Evolutionary conservation across 805 yeast genomes (phyloP).

Genomic region (Myxozyma vanderwaltii): DNA sequence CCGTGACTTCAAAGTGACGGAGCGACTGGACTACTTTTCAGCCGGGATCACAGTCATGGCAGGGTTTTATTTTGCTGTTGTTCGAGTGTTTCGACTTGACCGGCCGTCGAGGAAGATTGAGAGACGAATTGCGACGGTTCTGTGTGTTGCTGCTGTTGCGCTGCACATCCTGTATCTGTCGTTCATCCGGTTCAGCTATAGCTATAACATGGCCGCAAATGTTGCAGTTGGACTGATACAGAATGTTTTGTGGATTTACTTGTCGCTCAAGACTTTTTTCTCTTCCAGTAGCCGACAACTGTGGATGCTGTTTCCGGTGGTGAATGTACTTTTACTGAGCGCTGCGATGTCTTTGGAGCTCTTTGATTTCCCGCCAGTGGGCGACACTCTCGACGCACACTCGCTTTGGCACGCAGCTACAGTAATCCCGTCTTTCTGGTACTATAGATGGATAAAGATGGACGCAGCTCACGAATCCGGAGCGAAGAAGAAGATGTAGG

Average conservation of each 20-base stretch:
- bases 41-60: constrained; percentile 86
- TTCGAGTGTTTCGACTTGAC: constrained; percentile 65
- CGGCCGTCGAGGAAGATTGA: constrained; percentile 37
- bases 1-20: constrained; percentile 80
- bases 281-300: background rate
- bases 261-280: constrained; percentile 38
- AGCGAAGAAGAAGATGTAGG: constrained; percentile 14
- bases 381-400: constrained; percentile 81
- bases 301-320: constrained; percentile 57
- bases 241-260: constrained; percentile 56
- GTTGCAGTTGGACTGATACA: constrained; percentile 76
- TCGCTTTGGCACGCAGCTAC: constrained; percentile 93
- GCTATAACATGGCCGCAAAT: constrained; percentile 92
- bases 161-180: constrained; percentile 67
- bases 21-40: constrained; percentile 83
- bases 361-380: constrained; percentile 80
- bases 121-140: constrained; percentile 45
- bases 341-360: constrained; percentile 87
- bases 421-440: constrained; percentile 71
- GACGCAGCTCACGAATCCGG: constrained; percentile 38
- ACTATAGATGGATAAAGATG: constrained; percentile 58
- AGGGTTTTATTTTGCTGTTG: constrained; percentile 70
- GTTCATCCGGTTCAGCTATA: constrained; percentile 77
- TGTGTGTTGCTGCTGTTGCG: constrained; percentile 55
- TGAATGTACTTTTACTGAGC: constrained; percentile 55